These are phyloP conservation scores for Blastomyces silverae DNA, from an alignment of 2,329 filamentous ascomycete species.

Conservation along the genomic window DNA sequence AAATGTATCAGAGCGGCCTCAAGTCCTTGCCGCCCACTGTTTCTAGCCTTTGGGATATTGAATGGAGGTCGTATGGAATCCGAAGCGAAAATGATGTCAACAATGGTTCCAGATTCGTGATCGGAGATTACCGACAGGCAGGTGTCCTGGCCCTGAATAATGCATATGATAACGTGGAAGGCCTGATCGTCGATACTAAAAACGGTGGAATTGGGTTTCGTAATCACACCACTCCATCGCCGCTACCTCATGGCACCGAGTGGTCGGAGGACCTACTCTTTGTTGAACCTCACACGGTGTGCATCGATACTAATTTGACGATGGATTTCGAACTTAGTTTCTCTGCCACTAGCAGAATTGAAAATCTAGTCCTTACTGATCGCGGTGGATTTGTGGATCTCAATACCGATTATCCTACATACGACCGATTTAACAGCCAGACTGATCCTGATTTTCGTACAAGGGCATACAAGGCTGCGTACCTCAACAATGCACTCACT, in stretches of 20 bases:
- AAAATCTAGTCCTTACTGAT: conserved; percentile 35
- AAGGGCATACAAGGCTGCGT: conserved; percentile 43
- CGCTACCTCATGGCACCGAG: conserved; percentile 31
- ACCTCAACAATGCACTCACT: conserved; percentile 38
- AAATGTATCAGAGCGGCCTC: conserved; percentile 38
- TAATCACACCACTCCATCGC: conserved; percentile 40
- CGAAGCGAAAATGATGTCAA: conserved; percentile 24
- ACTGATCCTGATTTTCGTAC: conserved; percentile 33
- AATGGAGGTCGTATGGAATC: conserved; percentile 30
- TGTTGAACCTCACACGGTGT: conserved; percentile 42
- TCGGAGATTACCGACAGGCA: conserved; percentile 30
- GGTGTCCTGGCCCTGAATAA: conserved; percentile 33
- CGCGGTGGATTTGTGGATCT: conserved; percentile 42
- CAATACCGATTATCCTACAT: conserved; percentile 31
- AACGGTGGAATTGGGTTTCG: conserved; percentile 43
- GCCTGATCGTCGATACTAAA: conserved; percentile 40
- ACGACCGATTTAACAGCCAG: conserved; percentile 31
- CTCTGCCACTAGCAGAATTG: conserved; percentile 14
- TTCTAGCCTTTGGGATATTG: conserved; percentile 43
- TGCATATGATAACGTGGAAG: conserved; percentile 36
- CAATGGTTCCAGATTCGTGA: conserved; percentile 29
- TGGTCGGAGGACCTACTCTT: conserved; percentile 48
- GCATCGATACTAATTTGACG: conserved; percentile 39
- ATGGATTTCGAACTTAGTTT: conserved; percentile 36
- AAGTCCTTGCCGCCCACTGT: conserved; percentile 28